phyloP scores from a whole-genome alignment of 1,139 yeast genomes.

The Arxiozyma heterogenica region DNA sequence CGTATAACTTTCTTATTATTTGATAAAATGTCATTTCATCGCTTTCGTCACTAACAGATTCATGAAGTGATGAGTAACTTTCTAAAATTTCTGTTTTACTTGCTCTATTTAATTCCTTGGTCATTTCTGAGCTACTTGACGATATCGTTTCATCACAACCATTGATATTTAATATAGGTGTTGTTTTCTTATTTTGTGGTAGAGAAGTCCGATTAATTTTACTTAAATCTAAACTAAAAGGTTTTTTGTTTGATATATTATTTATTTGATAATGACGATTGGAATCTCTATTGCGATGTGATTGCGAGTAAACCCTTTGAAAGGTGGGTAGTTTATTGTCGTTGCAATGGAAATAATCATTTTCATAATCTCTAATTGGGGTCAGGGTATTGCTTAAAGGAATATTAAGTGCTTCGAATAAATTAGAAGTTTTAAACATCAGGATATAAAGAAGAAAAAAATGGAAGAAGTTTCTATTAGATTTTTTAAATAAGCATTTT shows the following conservation, averaged over 20 bases:
- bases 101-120: conserved; percentile 1
- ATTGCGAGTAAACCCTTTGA: conserved; percentile 2
- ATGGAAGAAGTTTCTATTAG: not conserved
- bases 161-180: conserved; percentile 23
- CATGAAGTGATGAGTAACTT: not conserved
- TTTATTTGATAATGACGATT: conserved; percentile 3
- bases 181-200: conserved; percentile 20
- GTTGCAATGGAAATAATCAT: conserved; percentile 23
- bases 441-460: too few relatives aligned
- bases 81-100: not conserved
- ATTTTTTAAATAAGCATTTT: not conserved
- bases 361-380: conserved; percentile 28
- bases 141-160: conserved; percentile 10
- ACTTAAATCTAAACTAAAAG: conserved; percentile 13
- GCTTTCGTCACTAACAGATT: not conserved
- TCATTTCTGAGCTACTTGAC: not conserved
- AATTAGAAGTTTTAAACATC: conserved; percentile 26
- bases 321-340: conserved; percentile 19
- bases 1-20: conserved; percentile 21
- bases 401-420: conserved; percentile 18
- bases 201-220: conserved; percentile 9
- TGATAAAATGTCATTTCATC: conserved; percentile 14
- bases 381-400: conserved; percentile 21
- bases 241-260: conserved; percentile 10
- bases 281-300: not conserved